Evolutionary conservation across 148 eudicot genomes (phyloP), one percentile per base, ranked within the genome.

Genomic region (Vaccinium vitisidaea): DNA sequence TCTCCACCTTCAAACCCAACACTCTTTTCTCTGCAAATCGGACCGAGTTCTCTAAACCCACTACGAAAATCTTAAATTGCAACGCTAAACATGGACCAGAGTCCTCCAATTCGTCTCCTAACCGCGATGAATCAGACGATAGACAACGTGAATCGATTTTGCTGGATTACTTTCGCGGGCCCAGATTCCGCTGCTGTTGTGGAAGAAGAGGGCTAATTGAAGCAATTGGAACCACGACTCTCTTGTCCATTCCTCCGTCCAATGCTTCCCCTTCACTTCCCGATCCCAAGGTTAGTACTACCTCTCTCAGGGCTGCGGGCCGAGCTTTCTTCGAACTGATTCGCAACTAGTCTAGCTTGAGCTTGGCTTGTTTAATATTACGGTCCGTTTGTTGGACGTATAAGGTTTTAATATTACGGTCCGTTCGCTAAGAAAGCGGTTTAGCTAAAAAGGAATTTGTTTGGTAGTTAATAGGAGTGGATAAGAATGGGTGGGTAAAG

Each of bases 191-290:
- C 52, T 91, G 96, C 79, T 83, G 80, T 59, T 93, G 96, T 85
- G 91, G 93, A 69, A 91, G 94, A 82, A 89, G 92, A 81, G 87
- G 79, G 52, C 71, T 93, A 21, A 1, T 93, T 25, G 86, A 32
- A 80, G 80, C 90, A 19, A 77, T 88, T 46, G 87, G 85, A 39
- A 71, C 82, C 27, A 48, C 82, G 18, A 48, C 65, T 49, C 30
- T 80, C 15, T 71, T 84, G 56, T 88, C 86, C 3, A 70, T 53
- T 83, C 73, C 80, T 23, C 86, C 89, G 23, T 83, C 91, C 79
- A 23, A 27, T 8, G 95, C 92, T 36, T 75, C 82, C 48, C 75
- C 82, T 23, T 55, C 65, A 5, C 43, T 3, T 55, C 53, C 81
- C 59, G 86, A 84, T 86, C 93, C 91, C 73, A 69, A 76, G 92